Evolutionary conservation across 2,329 filamentous ascomycete genomes (phyloP).

Genomic region (Trichoderma koningiopsis): DNA sequence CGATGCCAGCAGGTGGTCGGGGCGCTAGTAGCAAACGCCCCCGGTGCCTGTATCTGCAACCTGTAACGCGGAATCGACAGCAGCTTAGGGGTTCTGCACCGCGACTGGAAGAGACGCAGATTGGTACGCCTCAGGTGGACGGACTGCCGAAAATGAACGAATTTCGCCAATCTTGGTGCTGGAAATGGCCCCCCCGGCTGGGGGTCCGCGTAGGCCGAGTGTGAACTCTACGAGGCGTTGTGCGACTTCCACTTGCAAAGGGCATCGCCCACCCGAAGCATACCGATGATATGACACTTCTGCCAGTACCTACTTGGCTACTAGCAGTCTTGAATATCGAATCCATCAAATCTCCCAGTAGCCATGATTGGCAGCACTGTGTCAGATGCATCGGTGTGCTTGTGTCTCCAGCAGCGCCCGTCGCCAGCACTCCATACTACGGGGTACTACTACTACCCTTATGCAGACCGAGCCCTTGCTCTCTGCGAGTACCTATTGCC

Average conservation of each 20-base stretch:
- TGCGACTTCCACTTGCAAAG: background rate
- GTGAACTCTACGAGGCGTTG: background rate
- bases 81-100: conserved; percentile 6
- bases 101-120: background rate
- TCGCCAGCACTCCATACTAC: background rate
- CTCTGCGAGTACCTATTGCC: background rate
- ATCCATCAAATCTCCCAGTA: background rate
- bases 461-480: background rate
- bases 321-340: background rate
- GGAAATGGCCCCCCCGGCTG: background rate
- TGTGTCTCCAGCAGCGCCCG: background rate
- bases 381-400: background rate
- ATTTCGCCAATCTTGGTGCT: conserved; percentile 17
- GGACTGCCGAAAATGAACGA: background rate
- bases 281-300: background rate
- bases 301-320: background rate
- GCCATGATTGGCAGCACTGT: background rate
- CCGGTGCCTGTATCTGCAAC: background rate
- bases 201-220: background rate
- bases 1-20: conserved; percentile 6
- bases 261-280: background rate
- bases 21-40: background rate
- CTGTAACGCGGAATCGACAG: conserved; percentile 13
- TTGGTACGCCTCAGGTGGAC: conserved; percentile 5
- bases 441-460: background rate